Evolutionary conservation across 148 eudicot species (phyloP).

Genomic region (Agrostemma githago): DNA sequence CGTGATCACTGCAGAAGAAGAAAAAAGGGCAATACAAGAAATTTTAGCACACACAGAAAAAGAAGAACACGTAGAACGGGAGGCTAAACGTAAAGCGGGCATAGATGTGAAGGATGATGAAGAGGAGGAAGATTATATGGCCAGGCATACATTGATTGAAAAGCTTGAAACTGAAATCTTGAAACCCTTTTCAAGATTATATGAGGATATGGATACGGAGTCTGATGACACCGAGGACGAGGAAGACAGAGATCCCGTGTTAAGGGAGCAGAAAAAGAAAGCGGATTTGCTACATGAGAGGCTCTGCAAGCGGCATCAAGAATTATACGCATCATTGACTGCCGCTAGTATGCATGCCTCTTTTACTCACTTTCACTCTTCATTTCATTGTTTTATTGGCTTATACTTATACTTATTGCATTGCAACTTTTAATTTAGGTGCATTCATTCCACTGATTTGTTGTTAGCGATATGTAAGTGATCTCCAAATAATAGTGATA

Average conservation of each 20-base stretch:
- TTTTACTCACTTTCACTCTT: not conserved
- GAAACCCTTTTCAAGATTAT: not conserved
- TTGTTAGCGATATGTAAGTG: not conserved
- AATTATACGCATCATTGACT: constrained; percentile 44
- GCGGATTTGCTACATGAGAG: constrained; percentile 34
- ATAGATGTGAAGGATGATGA: constrained; percentile 49
- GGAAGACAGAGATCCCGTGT: constrained; percentile 40
- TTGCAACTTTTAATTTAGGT: not conserved
- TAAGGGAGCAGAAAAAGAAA: constrained; percentile 24
- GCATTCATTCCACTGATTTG: not conserved
- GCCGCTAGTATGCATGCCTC: constrained; percentile 40
- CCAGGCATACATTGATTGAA: constrained; percentile 60
- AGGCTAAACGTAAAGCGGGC: constrained; percentile 51
- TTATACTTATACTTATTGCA: too few species aligned
- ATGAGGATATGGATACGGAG: constrained; percentile 5
- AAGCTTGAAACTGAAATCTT: constrained; percentile 48
- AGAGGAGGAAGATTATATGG: constrained; percentile 68
- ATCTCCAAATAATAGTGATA: not conserved
- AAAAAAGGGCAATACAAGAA: constrained; percentile 13
- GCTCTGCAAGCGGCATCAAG: constrained; percentile 49
- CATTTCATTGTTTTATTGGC: not conserved
- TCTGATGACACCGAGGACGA: constrained; percentile 64
- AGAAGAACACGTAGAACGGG: constrained; percentile 47
- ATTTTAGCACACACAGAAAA: constrained; percentile 31
- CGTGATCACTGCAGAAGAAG: not conserved